Conservation (phyloP, 176 grass and related monocot genomes). For the Carex cristatella region DNA sequence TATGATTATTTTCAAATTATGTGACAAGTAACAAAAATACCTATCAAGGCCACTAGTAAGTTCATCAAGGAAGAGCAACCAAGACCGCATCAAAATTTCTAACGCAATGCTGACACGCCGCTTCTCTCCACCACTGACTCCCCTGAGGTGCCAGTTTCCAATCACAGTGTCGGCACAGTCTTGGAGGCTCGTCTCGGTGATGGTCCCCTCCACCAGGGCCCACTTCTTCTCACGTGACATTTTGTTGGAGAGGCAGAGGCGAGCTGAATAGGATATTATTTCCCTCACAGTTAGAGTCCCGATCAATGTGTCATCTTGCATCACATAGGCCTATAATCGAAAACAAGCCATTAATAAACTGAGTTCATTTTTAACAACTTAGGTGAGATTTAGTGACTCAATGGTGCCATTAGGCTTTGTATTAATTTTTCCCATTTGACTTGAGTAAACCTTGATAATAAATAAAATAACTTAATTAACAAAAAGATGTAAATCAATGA, state of each 20-base stretch:
- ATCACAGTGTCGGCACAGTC: slow-evolving; percentile 95
- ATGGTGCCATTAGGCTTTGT: not conserved
- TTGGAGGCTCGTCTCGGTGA: slow-evolving; percentile 90
- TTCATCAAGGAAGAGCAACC: slow-evolving; percentile 98
- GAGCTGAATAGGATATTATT: slow-evolving; percentile 90
- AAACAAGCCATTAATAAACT: not conserved
- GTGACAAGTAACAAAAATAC: slow-evolving; percentile 24
- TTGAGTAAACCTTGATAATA: no score
- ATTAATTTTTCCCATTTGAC: no score
- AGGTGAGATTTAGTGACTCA: not conserved
- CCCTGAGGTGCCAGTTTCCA: slow-evolving; percentile 97
- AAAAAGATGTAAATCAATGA: not conserved
- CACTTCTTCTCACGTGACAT: slow-evolving; percentile 83
- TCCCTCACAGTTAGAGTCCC: slow-evolving; percentile 96
- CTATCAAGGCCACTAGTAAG: slow-evolving; percentile 98
- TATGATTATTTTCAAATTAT: not conserved
- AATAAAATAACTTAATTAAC: not conserved
- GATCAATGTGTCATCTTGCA: slow-evolving; percentile 96
- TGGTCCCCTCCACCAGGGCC: slow-evolving; percentile 88
- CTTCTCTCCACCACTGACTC: slow-evolving; percentile 96
- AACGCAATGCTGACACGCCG: slow-evolving; percentile 95
- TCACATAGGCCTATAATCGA: slow-evolving; percentile 71
- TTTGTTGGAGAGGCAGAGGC: slow-evolving; percentile 85
- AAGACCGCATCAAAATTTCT: slow-evolving; percentile 92
- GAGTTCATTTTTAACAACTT: not conserved